These are phyloP conservation scores for Urtica urens DNA, from an alignment of 306 rosid species.

Conservation along the genomic window DNA sequence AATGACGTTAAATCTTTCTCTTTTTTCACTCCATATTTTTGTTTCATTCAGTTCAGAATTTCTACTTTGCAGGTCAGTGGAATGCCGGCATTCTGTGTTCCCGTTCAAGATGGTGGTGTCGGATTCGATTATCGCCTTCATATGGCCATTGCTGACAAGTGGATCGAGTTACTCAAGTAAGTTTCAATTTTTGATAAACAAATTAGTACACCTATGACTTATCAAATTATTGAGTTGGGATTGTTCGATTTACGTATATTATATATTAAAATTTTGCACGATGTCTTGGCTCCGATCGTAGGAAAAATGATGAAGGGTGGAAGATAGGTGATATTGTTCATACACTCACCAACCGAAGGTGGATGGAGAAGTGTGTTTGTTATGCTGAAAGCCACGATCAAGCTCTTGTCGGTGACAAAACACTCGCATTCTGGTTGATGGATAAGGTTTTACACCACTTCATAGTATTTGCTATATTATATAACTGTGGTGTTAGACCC, in stretches of 20 bases:
- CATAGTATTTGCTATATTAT: too few species aligned
- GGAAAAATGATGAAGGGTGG: conserved; percentile 81
- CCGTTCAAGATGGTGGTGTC: conserved; percentile 77
- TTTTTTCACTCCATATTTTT: not conserved
- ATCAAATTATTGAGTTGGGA: not conserved
- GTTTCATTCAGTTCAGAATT: not conserved
- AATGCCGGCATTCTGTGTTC: conserved; percentile 89
- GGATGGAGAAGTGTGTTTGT: conserved; percentile 82
- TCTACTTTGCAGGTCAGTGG: conserved; percentile 72
- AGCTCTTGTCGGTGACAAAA: conserved; percentile 99
- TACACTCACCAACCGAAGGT: conserved; percentile 86
- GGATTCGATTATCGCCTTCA: conserved; percentile 96
- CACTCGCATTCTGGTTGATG: conserved; percentile 99
- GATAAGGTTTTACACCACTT: conserved; percentile 74
- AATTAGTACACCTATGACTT: not conserved
- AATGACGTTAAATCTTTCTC: conserved; percentile 1
- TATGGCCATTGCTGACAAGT: conserved; percentile 96
- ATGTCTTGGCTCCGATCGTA: conserved; percentile 16
- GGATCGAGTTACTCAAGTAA: conserved; percentile 93
- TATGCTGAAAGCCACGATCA: conserved; percentile 99
- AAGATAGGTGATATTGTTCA: conserved; percentile 65
- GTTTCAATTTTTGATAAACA: too few species aligned
- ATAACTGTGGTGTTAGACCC: too few species aligned
- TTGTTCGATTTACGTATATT: not conserved
- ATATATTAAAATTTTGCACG: not conserved